These are phyloP conservation scores for Ustilago crameri DNA, from an alignment of 1,284 basidiomycete genomes.

Conservation along the genomic window DNA sequence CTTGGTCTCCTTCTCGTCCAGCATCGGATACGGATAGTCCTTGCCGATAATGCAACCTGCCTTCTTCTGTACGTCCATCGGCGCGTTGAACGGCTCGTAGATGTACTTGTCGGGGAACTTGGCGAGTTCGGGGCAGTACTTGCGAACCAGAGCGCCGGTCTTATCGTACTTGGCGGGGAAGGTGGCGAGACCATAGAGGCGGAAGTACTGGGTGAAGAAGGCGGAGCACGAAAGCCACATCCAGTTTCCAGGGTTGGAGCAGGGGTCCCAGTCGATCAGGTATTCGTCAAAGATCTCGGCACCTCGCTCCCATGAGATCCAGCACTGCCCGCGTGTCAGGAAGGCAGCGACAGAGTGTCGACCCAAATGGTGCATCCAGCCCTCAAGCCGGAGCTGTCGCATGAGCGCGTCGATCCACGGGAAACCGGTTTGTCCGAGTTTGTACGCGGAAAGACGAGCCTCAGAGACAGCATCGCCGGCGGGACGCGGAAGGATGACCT, in stretches of 20 bases:
- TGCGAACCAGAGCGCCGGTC: slow-evolving; percentile 69
- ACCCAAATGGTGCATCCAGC: slow-evolving; percentile 70
- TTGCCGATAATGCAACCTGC: slow-evolving; percentile 60
- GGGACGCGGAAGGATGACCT: slow-evolving; percentile 68
- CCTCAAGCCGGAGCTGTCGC: slow-evolving; percentile 70
- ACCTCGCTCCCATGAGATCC: slow-evolving; percentile 74
- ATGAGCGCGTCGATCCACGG: slow-evolving; percentile 72
- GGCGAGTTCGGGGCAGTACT: slow-evolving; percentile 69
- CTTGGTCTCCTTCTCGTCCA: slow-evolving; percentile 62
- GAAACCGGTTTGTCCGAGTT: slow-evolving; percentile 71
- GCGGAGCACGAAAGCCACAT: slow-evolving; percentile 72
- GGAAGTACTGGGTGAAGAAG: slow-evolving; percentile 69
- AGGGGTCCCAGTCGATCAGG: slow-evolving; percentile 70
- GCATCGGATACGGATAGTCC: slow-evolving; percentile 59
- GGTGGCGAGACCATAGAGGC: slow-evolving; percentile 70
- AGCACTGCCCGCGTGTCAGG: slow-evolving; percentile 73
- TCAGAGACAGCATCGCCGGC: slow-evolving; percentile 69
- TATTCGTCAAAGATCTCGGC: slow-evolving; percentile 72
- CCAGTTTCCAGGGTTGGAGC: slow-evolving; percentile 70
- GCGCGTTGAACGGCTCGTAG: slow-evolving; percentile 57
- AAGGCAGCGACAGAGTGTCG: slow-evolving; percentile 73
- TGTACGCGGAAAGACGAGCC: slow-evolving; percentile 69
- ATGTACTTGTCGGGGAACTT: slow-evolving; percentile 63
- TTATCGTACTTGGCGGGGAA: slow-evolving; percentile 71
- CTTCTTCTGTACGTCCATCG: slow-evolving; percentile 56